Evolutionary conservation across 2,329 filamentous ascomycete genomes (phyloP), one percentile per base, ranked within the genome.

Genomic region (Mycosphaerella sp.): DNA sequence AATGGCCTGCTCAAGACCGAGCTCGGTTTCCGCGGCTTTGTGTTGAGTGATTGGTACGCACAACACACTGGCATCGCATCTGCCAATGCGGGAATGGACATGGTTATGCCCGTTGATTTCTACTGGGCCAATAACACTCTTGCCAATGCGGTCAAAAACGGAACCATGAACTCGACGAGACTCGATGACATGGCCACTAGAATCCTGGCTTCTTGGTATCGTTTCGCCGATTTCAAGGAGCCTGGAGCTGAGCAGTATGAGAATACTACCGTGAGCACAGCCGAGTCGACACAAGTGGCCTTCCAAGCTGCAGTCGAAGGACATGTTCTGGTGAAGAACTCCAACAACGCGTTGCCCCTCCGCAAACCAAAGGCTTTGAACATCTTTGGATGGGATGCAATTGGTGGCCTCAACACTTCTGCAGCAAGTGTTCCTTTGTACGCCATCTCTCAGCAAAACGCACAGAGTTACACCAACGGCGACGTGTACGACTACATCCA

Each of bases 1-100:
- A 88, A 87, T 59, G 82, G 80, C 0, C 73, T 89, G 2, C 72
- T 89, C 11, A 88, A 88, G 71, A 72, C 77, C 9, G 84, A 89
- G 68, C 76, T 70, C 6, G 67, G 65, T 0, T 70, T 70, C 53
- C 60, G 64, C 46, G 68, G 62, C 10, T 64, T 63, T 41, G 56
- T 61, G 11, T 80, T 86, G 75, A 59, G 51, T 6, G 85, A 87
- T 38, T 68, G 67, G 64, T 59, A 59, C 38, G 67, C 62, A 11
- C 67, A 70, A 42, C 61, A 68, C 53, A 63, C 63, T 5, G 66
- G 67, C 31, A 49, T 68, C 12, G 63, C 59, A 12, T 62, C 57
- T 45, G 66, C 65, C n/a, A 55, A 62, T 7, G 61, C 65, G 10
- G 67, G 67, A 11, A 48, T 68, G 14, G 67, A 69, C 42, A 62